Percentiles rank a stretch among this genome's conserved stretches.
Evolutionary conservation across 192 early-diverging fungal genomes (phyloP).

Genomic region (Paraglomus brasilianum): DNA sequence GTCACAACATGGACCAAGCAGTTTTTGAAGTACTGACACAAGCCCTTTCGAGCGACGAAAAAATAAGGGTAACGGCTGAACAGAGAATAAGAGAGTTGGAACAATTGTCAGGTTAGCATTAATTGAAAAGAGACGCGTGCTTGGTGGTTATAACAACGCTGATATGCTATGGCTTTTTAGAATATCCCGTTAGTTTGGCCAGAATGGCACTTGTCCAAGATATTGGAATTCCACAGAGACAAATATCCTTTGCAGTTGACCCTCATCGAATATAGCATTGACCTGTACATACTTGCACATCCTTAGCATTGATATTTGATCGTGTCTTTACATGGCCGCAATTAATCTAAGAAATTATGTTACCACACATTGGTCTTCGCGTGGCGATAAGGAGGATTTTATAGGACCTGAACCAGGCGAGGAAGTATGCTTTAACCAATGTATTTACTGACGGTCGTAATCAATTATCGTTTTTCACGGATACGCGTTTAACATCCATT

Average conservation of each 20-base stretch:
- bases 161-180: slow-evolving; percentile 29
- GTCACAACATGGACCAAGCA: slow-evolving; percentile 62
- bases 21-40: slow-evolving; percentile 70
- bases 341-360: slow-evolving; percentile 75
- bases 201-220: slow-evolving; percentile 64
- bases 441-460: neutral
- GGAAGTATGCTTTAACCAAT: slow-evolving; percentile 38
- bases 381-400: slow-evolving; percentile 44
- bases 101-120: slow-evolving; percentile 54
- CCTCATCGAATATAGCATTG: neutral
- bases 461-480: neutral
- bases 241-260: slow-evolving; percentile 56
- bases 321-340: slow-evolving; percentile 54
- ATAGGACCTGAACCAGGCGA: slow-evolving; percentile 59
- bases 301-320: slow-evolving; percentile 32
- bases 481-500: neutral
- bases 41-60: slow-evolving; percentile 65
- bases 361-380: slow-evolving; percentile 72
- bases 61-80: slow-evolving; percentile 67
- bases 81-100: slow-evolving; percentile 64
- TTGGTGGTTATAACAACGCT: neutral
- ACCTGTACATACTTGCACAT: neutral
- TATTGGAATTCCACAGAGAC: slow-evolving; percentile 61
- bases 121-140: neutral
- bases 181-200: slow-evolving; percentile 69